Conservation (phyloP, 306 rosid genomes). For the Potentilla sterilis region DNA sequence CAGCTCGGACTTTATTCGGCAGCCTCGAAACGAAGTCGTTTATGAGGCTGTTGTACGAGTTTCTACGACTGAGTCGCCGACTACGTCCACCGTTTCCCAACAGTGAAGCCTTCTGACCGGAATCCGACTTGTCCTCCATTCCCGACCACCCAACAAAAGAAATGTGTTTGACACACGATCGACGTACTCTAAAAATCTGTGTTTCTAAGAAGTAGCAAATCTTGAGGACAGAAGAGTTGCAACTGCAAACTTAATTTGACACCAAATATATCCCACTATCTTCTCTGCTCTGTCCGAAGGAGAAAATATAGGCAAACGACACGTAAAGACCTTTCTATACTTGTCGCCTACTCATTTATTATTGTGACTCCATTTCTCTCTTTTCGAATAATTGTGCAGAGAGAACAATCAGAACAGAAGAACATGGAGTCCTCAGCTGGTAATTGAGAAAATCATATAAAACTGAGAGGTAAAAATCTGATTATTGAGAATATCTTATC, state of each 20-base stretch:
- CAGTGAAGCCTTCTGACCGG: slow-evolving; percentile 26
- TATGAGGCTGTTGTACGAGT: slow-evolving; percentile 44
- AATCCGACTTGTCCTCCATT: slow-evolving; percentile 34
- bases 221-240: not conserved
- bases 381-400: not conserved
- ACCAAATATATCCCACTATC: not conserved
- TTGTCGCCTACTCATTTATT: not conserved
- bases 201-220: not conserved
- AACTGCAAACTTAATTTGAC: not conserved
- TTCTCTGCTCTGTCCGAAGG: not conserved
- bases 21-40: slow-evolving; percentile 41
- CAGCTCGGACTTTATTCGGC: slow-evolving; percentile 34
- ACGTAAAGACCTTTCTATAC: not conserved
- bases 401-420: not conserved
- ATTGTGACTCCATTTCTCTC: not conserved
- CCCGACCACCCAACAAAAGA: no score
- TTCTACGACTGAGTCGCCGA: slow-evolving; percentile 30
- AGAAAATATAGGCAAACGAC: not conserved
- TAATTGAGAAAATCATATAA: no score
- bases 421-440: not conserved
- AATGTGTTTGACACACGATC: not conserved
- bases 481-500: no score
- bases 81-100: slow-evolving; percentile 19
- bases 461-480: no score
- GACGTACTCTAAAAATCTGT: not conserved